Evolutionary conservation across 2,329 filamentous ascomycete genomes (phyloP), one percentile per base, ranked within the genome.

Genomic region (Drechslerella coelobrocha): DNA sequence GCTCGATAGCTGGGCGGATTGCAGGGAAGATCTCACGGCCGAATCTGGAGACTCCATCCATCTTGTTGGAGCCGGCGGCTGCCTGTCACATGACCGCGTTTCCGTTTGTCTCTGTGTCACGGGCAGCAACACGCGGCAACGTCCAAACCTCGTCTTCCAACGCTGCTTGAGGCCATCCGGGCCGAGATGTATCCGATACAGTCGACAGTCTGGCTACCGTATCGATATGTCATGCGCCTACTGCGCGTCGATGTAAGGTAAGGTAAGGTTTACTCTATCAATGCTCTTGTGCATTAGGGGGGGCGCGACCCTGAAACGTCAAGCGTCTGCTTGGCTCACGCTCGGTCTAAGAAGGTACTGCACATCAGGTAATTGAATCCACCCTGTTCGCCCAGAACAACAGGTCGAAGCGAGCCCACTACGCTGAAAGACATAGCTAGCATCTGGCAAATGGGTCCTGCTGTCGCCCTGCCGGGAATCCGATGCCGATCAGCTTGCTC

Each of bases 21-120:
- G 62, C 65, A 59, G 62, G 57, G 62, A 69, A 52, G 56, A 69
- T 62, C 65, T 69, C 65, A 61, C 65, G 45, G 57, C 65, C 65
- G 65, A 69, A 59, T 61, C 61, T 52, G 65, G 65, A 69, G 50
- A 59, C 61, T 69, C 65, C 56, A 69, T 54, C 65, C 65, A 61
- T 69, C 57, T 12, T 21, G 34, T 31, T 34, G 50, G 52, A 65
- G 56, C 48, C 34, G 43, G 60, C 45, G 34, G 29, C 47, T 45
- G 57, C 43, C 24, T 17, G 37, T 57, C 65, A 69, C 57, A 29
- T 69, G 65, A 43, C 24, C 8, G 1, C 0, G 1, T 29, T 41
- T 37, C 8, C 8, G 65, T 69, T 69, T 62, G 65, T 47, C 27
- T 9, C 52, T 27, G 51, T 54, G 51, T 19, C 41, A 61, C 63